phyloP scores from a whole-genome alignment of 352 stramenopile genomes.

The Globisporangium alternatum region DNA sequence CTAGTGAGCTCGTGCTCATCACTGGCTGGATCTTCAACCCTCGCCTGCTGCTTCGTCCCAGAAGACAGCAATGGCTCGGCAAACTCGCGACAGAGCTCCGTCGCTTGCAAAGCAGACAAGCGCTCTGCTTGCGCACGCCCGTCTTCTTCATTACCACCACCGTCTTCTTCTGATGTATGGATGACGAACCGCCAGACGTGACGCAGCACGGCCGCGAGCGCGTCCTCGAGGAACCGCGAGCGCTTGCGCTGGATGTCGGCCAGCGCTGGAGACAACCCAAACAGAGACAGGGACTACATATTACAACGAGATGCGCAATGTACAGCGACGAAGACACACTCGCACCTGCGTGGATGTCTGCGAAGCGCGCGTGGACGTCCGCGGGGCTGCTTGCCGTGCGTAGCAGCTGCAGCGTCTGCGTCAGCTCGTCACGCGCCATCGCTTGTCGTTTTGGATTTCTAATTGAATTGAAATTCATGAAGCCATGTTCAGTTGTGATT shows the following conservation, averaged over 20 bases:
- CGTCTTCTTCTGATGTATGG: constrained; percentile 4
- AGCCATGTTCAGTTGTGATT: neutral
- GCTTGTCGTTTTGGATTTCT: neutral
- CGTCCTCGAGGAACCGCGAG: constrained; percentile 67
- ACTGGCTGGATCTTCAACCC: neutral
- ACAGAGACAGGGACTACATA: neutral
- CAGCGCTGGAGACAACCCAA: constrained; percentile 31
- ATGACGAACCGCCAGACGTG: constrained; percentile 17
- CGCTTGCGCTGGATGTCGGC: constrained; percentile 54
- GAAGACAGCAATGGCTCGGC: constrained; percentile 19
- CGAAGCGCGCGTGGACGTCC: constrained; percentile 9
- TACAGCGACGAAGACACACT: too few relatives aligned
- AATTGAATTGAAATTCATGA: neutral
- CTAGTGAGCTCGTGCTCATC: neutral
- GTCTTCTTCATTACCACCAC: neutral
- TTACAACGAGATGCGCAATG: neutral
- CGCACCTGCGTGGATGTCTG: constrained; percentile 8
- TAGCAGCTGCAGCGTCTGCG: constrained; percentile 14
- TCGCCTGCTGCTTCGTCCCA: neutral
- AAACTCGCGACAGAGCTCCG: constrained; percentile 24
- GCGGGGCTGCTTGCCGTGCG: constrained; percentile 4
- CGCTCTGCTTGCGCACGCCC: neutral
- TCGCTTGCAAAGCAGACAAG: constrained; percentile 17
- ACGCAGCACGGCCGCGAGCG: constrained; percentile 47
- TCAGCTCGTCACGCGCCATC: constrained; percentile 19